Evolutionary conservation across 148 eudicot genomes (phyloP), one percentile per base, ranked within the genome.

Genomic region (Vaccinium macrocarpon): DNA sequence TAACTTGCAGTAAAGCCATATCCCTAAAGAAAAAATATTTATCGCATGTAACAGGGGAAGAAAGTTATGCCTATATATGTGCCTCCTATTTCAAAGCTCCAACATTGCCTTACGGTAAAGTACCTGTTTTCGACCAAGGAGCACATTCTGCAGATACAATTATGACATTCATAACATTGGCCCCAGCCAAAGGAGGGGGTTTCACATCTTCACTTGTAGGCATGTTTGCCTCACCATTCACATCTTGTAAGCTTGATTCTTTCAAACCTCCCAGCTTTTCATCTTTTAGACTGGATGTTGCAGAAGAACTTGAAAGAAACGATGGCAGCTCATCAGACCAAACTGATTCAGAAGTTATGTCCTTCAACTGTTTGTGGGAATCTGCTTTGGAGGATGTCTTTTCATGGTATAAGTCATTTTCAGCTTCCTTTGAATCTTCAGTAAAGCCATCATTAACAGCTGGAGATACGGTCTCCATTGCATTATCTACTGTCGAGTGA

Each of bases 121-220:
- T 86, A 95, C 98, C 98, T 84, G 98, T 95, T 87, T 95, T 95
- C 29, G 88, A 81, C 94, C 94, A 95, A 68, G 99, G 98, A 86
- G 95, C 92, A 84, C 98, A 97, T 90, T 97, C 99, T 48, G 99
- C 93, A 78, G 99, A 91, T 35, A 95, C 98, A 88, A 97, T 79
- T 86, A 97, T 93, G 51, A 97, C 90, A 87, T 97, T 97, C 99
- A 97, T 97, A 76, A 91, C 98, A 89, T 97, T 93, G 66, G 85
- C 81, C 76, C 98, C 99, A 70, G 98, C 99, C 78, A 93, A 89
- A 70, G 99, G 98, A 85, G 97, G 92, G n/a, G 95, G 91, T 66
- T 90, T 93, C 53, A 59, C 89, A 76, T 91, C 90, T 90, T 90
- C 96, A 82, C 78, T 56, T 68, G 50, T 51, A 84, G 92, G 88